Evolutionary conservation across 805 yeast genomes (phyloP), one percentile per base, ranked within the genome.

Genomic region (Candida suzukii): DNA sequence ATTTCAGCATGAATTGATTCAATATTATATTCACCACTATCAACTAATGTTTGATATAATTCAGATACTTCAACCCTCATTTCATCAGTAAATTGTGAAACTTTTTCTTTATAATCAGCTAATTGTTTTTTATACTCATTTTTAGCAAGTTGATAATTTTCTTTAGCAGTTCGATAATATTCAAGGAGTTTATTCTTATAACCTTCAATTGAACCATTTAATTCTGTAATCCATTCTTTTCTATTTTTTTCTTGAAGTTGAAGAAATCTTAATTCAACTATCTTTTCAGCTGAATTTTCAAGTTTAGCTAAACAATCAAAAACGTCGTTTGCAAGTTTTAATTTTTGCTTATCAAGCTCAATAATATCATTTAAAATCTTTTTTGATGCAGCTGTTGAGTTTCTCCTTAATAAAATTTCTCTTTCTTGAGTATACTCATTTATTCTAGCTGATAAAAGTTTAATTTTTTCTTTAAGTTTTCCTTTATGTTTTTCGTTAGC

Each of bases 51-150:
- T 8, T 49, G 45, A 13, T 52, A 53, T 57, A 67, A 46, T 49
- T 63, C 57, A 11, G 67, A 67, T 9, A 75, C 67, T 20, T 62
- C 67, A 9, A 67, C 57, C 26, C 63, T 65, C 40, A 66, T 69
- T 39, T 66, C 66, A 39, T 64, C 65, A 20, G 63, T 60, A 33
- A 67, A 67, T 20, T 60, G 57, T 11, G 44, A 52, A 18, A 67
- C 58, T 11, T 68, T 63, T 11, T 48, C 53, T 6, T 58, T 56
- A 46, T 68, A 73, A 11, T 56, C 60, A 11, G 55, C 47, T 22
- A 52, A 45, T 24, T 51, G 47, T 6, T 41, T 37, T 4, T 44
- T 45, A 28, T 49, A 55, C 1, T 45, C 46, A 18, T 46, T 51
- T 33, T 60, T 61, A 41, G 40, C 20, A 47, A 46, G 4, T 43